Evolutionary conservation across 371 early-diverging fungal genomes (phyloP).

Genomic region (Umbelopsis sp.): DNA sequence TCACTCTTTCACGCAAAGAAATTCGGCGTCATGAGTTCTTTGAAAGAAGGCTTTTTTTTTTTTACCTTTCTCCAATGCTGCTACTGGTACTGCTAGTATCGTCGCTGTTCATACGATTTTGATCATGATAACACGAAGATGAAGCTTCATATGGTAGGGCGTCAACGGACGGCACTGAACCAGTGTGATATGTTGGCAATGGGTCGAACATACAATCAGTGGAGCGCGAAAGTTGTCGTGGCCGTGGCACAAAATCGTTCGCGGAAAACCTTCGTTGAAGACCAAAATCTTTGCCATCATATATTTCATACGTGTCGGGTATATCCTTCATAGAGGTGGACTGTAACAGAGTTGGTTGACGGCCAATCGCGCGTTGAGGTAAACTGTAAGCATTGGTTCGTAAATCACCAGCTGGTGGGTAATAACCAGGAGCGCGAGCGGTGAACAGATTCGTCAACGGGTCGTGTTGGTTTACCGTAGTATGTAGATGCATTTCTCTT

Average conservation of each 20-base stretch:
- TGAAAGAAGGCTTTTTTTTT: too few species aligned
- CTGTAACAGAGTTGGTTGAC: neutral
- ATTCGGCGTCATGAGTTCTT: neutral
- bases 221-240: conserved; percentile 2
- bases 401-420: neutral
- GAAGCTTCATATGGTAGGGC: neutral
- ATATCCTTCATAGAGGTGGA: neutral
- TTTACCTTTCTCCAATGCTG: conserved; percentile 6
- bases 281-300: neutral
- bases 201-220: conserved; percentile 6
- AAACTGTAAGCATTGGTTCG: neutral
- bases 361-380: neutral
- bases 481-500: neutral
- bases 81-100: conserved; percentile 12
- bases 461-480: neutral
- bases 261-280: neutral
- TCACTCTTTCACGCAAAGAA: neutral
- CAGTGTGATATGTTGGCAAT: neutral
- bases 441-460: neutral
- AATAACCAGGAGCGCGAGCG: neutral
- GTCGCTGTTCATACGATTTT: neutral
- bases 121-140: neutral
- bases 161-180: neutral
- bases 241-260: neutral
- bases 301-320: neutral